Conservation (phyloP, 768 basidiomycete species). For the Leucosporidium yakuticum region DNA sequence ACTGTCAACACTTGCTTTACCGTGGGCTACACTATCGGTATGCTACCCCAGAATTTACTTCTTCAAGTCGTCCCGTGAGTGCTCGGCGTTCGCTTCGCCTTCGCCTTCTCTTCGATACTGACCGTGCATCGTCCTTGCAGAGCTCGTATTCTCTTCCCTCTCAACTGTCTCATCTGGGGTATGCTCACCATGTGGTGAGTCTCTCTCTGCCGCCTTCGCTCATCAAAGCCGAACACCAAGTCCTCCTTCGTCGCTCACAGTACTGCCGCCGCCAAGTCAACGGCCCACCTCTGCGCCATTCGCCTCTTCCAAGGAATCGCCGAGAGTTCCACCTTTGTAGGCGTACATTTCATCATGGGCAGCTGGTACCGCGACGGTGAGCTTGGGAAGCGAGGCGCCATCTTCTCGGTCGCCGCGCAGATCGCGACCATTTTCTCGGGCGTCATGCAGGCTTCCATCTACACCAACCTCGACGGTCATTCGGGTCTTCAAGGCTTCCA, state of each 20-base stretch:
- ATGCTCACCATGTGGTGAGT: constrained; percentile 1
- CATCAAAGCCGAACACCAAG: not conserved
- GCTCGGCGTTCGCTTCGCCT: too few species aligned
- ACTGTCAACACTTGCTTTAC: constrained; percentile 64
- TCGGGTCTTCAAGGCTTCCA: constrained; percentile 21
- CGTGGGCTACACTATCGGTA: constrained; percentile 60
- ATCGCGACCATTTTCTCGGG: constrained; percentile 54
- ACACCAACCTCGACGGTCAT: constrained; percentile 44
- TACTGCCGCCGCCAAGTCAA: constrained; percentile 31
- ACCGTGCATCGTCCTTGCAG: too few species aligned
- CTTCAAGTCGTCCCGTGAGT: constrained; percentile 54
- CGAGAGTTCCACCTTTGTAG: constrained; percentile 70
- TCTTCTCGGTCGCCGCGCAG: constrained; percentile 62
- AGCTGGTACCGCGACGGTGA: constrained; percentile 49
- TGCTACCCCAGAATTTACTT: constrained; percentile 56
- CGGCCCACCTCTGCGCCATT: constrained; percentile 53
- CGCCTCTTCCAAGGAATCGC: constrained; percentile 67
- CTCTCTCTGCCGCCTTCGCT: not conserved
- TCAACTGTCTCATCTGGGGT: not conserved
- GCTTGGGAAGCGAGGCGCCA: constrained; percentile 64
- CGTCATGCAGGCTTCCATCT: constrained; percentile 55
- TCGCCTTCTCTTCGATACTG: too few species aligned
- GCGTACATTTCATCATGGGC: constrained; percentile 45
- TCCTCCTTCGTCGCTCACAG: constrained; percentile 61
- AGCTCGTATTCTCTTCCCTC: constrained; percentile 60